These are phyloP conservation scores for Magnaporthiopsis rhizophila DNA, from an alignment of 2,329 filamentous ascomycete genomes.

Conservation along the genomic window DNA sequence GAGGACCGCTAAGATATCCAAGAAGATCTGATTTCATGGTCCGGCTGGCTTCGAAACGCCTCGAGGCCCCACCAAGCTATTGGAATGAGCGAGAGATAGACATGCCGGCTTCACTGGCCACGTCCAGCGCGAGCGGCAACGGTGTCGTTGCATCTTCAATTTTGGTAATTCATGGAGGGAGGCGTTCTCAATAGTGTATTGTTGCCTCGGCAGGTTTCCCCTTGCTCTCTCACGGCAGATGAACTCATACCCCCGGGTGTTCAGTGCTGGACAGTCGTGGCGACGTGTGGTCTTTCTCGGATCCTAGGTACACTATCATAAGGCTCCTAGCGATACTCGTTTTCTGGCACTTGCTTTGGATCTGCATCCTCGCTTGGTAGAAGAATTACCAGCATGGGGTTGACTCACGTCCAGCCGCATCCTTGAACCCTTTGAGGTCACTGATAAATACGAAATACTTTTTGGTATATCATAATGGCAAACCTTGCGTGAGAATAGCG, in stretches of 20 bases:
- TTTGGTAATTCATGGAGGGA: not conserved
- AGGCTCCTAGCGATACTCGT: not conserved
- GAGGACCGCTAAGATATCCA: conserved; percentile 59
- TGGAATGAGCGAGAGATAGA: not conserved
- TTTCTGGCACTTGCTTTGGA: not conserved
- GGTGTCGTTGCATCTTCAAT: not conserved
- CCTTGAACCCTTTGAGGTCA: not conserved
- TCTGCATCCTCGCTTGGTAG: not conserved
- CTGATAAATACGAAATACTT: not conserved
- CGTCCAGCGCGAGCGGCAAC: not conserved
- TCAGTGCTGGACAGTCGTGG: not conserved
- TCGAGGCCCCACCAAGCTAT: not conserved
- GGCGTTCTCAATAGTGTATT: not conserved
- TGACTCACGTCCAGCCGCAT: not conserved
- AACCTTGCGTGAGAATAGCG: no score
- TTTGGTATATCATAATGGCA: not conserved
- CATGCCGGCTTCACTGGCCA: not conserved
- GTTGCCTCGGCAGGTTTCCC: not conserved
- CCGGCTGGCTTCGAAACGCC: not conserved
- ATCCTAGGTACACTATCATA: not conserved
- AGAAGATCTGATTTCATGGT: not conserved
- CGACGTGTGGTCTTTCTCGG: not conserved
- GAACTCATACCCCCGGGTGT: not conserved
- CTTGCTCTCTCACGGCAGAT: not conserved
- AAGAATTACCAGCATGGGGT: not conserved